Evolutionary conservation across 1,139 yeast genomes (phyloP).

Genomic region (Pneumocystis jirovecii): DNA sequence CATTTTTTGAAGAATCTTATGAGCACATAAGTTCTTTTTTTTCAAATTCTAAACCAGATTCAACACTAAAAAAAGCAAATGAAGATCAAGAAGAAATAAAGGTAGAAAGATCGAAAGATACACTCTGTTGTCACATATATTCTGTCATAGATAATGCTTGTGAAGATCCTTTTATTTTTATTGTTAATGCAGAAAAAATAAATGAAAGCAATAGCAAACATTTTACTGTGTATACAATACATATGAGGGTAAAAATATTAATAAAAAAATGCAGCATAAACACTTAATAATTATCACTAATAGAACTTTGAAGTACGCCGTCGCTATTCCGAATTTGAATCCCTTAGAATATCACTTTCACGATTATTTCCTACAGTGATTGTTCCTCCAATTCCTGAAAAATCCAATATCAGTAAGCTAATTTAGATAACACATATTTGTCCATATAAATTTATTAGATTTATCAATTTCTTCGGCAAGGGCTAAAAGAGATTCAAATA

Average conservation of each 20-base stretch:
- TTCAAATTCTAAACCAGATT: neutral
- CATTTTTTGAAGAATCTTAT: slow-evolving; percentile 23
- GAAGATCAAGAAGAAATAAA: slow-evolving; percentile 7
- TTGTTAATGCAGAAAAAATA: slow-evolving; percentile 63
- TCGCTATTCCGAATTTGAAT: slow-evolving; percentile 84
- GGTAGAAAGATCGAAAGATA: slow-evolving; percentile 4
- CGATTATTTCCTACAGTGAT: slow-evolving; percentile 67
- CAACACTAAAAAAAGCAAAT: neutral
- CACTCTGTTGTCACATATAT: slow-evolving; percentile 20
- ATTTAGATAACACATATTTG: neutral
- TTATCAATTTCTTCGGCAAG: slow-evolving; percentile 41
- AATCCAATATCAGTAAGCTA: slow-evolving; percentile 41
- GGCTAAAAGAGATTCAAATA: slow-evolving; percentile 38
- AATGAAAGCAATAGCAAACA: slow-evolving; percentile 60
- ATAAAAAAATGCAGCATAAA: neutral
- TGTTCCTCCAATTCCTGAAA: slow-evolving; percentile 91
- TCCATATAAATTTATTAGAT: slow-evolving; percentile 20
- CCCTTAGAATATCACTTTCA: slow-evolving; percentile 52
- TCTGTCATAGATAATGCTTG: slow-evolving; percentile 27
- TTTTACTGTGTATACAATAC: slow-evolving; percentile 69
- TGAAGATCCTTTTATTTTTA: slow-evolving; percentile 29
- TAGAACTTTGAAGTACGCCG: slow-evolving; percentile 49
- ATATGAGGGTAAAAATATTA: slow-evolving; percentile 28
- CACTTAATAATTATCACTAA: neutral
- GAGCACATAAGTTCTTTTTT: slow-evolving; percentile 5